Evolutionary conservation across 2,329 filamentous ascomycete species (phyloP), one percentile per base, ranked within the genome.

Genomic region (Thelonectria blattea): DNA sequence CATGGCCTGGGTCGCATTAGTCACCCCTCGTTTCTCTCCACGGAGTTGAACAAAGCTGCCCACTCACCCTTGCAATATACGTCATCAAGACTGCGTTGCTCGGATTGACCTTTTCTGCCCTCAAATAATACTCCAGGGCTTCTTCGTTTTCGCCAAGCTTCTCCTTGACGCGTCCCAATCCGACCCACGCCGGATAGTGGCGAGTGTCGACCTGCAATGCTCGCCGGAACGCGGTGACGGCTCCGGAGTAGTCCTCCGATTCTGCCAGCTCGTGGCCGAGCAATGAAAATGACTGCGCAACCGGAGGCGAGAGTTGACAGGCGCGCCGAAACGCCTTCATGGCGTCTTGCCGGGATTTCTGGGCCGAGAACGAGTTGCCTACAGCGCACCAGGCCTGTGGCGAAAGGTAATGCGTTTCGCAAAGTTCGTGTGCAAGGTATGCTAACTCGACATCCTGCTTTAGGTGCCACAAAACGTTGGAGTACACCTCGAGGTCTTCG

Each of bases 161-260:
- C 48, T 67, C 65, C 24, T 62, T 57, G 34, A 65, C 60, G 14
- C 63, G 61, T 3, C 65, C 65, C 22, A 67, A 41, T 5, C 63
- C 65, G 10, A 68, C 65, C 64, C 61, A 68, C 5, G 65, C 65
- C 30, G 56, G 54, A 42, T 68, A 68, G 48, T 68, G 65, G n/a
- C 64, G 62, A 20, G 50, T n/a, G 39, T 68, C 62, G 5, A 68
- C 56, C 41, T 66, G 55, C 24, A 68, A 45, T 11, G 65, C 65
- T 41, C 47, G 51, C 10, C 62, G 55, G 32, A 66, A 66, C 9
- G 63, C 63, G 11, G 51, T 58, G 39, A 48, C 57, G 8, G 65
- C 60, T 20, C 63, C 61, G 3, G 27, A 46, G 41, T 65, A 65
- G 41, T 68, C 60, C 37, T 66, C 65, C 39, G 58, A 50, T 39